Percentiles rank a stretch among this genome's conserved stretches.
These are phyloP conservation scores for Macrophomina tecta DNA, from an alignment of 2,329 filamentous ascomycete species.

Conservation along the genomic window DNA sequence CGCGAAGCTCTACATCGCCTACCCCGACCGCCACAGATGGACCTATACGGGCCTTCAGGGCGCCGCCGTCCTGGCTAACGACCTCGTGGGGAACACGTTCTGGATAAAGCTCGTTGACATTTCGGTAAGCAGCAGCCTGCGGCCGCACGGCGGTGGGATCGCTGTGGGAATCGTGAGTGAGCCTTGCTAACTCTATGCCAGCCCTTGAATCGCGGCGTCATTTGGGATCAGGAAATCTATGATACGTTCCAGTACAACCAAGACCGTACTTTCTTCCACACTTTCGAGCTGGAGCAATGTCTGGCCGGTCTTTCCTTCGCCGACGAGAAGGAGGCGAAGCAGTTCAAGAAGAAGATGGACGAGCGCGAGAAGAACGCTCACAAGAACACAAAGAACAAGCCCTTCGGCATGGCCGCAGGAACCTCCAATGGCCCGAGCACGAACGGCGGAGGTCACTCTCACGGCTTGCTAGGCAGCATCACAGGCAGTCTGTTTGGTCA, in stretches of 20 bases:
- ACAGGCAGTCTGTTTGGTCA: slow-evolving; percentile 57
- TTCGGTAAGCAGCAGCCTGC: slow-evolving; percentile 68
- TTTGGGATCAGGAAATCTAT: slow-evolving; percentile 98
- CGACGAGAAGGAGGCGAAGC: slow-evolving; percentile 96
- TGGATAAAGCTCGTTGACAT: slow-evolving; percentile 98
- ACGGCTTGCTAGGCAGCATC: slow-evolving; percentile 52
- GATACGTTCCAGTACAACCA: slow-evolving; percentile 95
- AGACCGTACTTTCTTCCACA: slow-evolving; percentile 96
- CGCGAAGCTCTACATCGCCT: slow-evolving; percentile 89
- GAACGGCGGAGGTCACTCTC: slow-evolving; percentile 39
- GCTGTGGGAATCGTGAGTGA: slow-evolving; percentile 2
- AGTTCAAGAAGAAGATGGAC: slow-evolving; percentile 97
- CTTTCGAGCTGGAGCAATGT: slow-evolving; percentile 93
- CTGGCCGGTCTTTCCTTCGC: slow-evolving; percentile 88
- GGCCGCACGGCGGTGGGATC: slow-evolving; percentile 28
- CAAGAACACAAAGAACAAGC: slow-evolving; percentile 80
- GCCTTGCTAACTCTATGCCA: slow-evolving; percentile 45
- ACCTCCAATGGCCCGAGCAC: slow-evolving; percentile 34
- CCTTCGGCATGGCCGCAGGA: slow-evolving; percentile 63
- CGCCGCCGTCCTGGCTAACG: slow-evolving; percentile 88
- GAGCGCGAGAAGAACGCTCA: slow-evolving; percentile 95
- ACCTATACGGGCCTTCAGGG: slow-evolving; percentile 93
- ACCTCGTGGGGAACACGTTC: slow-evolving; percentile 92
- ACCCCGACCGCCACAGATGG: slow-evolving; percentile 87
- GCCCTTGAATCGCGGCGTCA: slow-evolving; percentile 80